Percentiles rank a stretch among this genome's conserved stretches.
These are phyloP conservation scores for Lentinus tigrinus DNA, from an alignment of 768 basidiomycete species.

Conservation along the genomic window DNA sequence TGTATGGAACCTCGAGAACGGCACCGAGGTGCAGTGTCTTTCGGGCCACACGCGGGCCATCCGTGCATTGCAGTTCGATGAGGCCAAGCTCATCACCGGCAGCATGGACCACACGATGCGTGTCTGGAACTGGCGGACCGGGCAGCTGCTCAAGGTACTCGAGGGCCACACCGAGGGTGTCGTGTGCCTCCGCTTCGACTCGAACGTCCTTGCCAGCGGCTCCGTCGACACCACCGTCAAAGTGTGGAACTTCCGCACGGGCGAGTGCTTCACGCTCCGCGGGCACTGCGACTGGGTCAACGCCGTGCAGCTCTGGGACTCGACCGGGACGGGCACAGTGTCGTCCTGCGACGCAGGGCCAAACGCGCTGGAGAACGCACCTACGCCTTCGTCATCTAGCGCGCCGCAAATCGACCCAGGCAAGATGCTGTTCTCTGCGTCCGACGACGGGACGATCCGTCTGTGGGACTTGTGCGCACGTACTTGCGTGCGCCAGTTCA, in stretches of 20 bases:
- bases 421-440: constrained; percentile 96
- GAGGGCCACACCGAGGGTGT: constrained; percentile 92
- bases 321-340: constrained; percentile 35
- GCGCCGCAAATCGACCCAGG: constrained; percentile 65
- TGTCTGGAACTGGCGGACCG: constrained; percentile 95
- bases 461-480: constrained; percentile 89
- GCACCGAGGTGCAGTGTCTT: constrained; percentile 77
- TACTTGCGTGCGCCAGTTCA: constrained; percentile 79
- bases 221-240: constrained; percentile 94
- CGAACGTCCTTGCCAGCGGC: constrained; percentile 88
- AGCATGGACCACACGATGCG: constrained; percentile 95
- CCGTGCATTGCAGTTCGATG: constrained; percentile 92
- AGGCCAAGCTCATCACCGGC: constrained; percentile 91
- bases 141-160: constrained; percentile 82
- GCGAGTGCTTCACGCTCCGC: constrained; percentile 87
- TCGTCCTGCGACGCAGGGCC: constrained; percentile 14
- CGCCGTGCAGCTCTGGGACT: constrained; percentile 90
- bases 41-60: constrained; percentile 92
- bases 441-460: constrained; percentile 90
- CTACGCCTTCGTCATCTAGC: not conserved
- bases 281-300: constrained; percentile 98
- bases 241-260: constrained; percentile 91
- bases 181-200: constrained; percentile 88
- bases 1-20: constrained; percentile 96
- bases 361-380: not conserved